A percentile compares a stretch with the other conserved stretches of the same genome.
phyloP scores from a whole-genome alignment of 2,329 filamentous ascomycete genomes.

The Ascochyta viciae-villosae region DNA sequence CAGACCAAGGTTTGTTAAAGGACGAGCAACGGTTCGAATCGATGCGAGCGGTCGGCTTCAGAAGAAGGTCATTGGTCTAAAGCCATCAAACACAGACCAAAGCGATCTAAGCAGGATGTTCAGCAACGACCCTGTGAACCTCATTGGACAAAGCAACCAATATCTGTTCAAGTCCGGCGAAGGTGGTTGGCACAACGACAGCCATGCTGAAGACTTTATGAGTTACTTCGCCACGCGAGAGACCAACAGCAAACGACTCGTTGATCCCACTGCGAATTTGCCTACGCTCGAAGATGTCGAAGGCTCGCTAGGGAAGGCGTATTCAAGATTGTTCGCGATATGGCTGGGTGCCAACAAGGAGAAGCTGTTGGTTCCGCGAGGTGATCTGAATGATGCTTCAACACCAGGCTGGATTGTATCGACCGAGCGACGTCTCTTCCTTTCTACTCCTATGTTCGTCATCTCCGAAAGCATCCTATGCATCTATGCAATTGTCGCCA shows the following conservation, averaged over 20 bases:
- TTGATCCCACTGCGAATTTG: constrained; percentile 46
- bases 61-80: not conserved
- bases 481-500: constrained; percentile 54
- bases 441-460: constrained; percentile 56
- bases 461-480: constrained; percentile 55
- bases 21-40: constrained; percentile 46
- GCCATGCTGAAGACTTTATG: constrained; percentile 53
- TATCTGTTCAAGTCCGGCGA: constrained; percentile 27
- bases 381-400: not conserved
- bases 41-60: constrained; percentile 42
- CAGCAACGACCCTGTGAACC: constrained; percentile 31
- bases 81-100: not conserved
- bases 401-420: constrained; percentile 24
- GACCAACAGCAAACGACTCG: constrained; percentile 36
- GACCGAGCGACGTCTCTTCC: constrained; percentile 56
- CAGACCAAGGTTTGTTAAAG: constrained; percentile 40
- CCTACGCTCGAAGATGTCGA: constrained; percentile 43
- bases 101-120: constrained; percentile 17
- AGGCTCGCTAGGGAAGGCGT: constrained; percentile 36
- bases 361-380: constrained; percentile 43
- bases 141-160: constrained; percentile 32
- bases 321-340: constrained; percentile 52
- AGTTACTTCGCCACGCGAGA: constrained; percentile 55
- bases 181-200: constrained; percentile 58
- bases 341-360: constrained; percentile 54